phyloP scores from a whole-genome alignment of 176 grass and related monocot species.

The barley (Hordeum vulgare) region MorexV3_pseudomolecules_assembly NC_058519.1:578558025-578558524 shows the following conservation, averaged over 20 bases:
- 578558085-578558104: constrained; percentile 56
- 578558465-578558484: not conserved
- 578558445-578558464: too few species aligned
- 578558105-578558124: not conserved
- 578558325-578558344: too few species aligned
- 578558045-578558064: constrained; percentile 92
- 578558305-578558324: too few species aligned
- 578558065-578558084: constrained; percentile 86
- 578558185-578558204: not conserved
- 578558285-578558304: too few species aligned
- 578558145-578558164: not conserved
- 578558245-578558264: not conserved
- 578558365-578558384: not conserved
- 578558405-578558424: not conserved
- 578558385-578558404: too few species aligned
- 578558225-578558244: not conserved
- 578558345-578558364: not conserved
- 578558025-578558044: constrained; percentile 97
- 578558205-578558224: not conserved
- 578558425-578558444: not conserved
- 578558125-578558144: too few species aligned
- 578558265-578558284: too few species aligned
- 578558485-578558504: not conserved
- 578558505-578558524: not conserved
- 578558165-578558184: not conserved